Base-by-base conservation (phyloP, 1,284 basidiomycete genomes). In the Trichosporon ovoides region DNA sequence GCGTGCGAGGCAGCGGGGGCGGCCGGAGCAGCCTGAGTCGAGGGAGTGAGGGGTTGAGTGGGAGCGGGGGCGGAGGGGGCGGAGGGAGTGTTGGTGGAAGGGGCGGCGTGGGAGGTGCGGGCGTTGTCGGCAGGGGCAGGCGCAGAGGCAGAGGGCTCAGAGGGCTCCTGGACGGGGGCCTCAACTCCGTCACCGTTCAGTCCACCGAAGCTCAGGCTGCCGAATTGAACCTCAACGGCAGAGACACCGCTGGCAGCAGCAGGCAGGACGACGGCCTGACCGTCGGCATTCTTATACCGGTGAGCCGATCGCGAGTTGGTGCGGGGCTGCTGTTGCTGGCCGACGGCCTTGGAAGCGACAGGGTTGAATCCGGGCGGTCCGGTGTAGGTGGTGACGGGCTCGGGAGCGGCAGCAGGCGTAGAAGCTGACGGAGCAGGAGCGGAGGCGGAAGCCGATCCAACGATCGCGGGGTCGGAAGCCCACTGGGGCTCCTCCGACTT, bases 361-460 rank as follows among this genome's bases (percentile, higher is more conserved):
- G 70, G 67, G 69, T 73, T 76, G 69, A 79, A 75, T 9, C 77
- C 77, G 31, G 77, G 77, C 40, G 77, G 77, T 16, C 75, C 76
- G 33, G 73, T 73, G 64, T 77, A 77, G 35, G 73, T 74, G 13
- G 72, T 72, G 7, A 68, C 68, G 7, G 74, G 71, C 56, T 74
- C 73, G 11, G 68, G 60, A 24, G 59, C 57, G 16, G 57, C 48
- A 34, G 59, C 50, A 40, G 61, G 43, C 11, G 64, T 46, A 31
- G 56, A 54, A 19, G 64, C 60, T 22, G 57, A 38, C 18, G 59
- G 51, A 37, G 61, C 52, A 10, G 64, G 43, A 34, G 56, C 55
- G 18, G n/a, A n/a, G n/a, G n/a, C n/a, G n/a, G 63, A 60, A 16
- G 71, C 70, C 20, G 65, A 65, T 0, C 68, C 67, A 38, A 71